Percentiles rank a stretch among this genome's conserved stretches.
phyloP scores from a whole-genome alignment of 345 rosid genomes.

The Syzygium aqueum region DNA sequence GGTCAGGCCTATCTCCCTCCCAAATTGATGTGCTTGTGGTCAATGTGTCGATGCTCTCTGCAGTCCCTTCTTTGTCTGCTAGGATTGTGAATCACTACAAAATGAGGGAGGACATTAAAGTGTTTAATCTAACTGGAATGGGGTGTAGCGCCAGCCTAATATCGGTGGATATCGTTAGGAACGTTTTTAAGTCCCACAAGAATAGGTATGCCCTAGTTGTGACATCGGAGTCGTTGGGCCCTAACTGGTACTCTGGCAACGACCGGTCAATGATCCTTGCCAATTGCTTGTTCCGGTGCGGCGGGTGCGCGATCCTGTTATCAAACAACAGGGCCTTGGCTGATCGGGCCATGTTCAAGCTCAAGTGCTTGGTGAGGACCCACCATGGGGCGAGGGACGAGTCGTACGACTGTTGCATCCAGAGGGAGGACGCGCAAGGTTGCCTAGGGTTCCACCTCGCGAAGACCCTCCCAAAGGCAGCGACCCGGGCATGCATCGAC shows the following conservation, averaged over 20 bases:
- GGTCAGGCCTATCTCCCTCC: constrained; percentile 51
- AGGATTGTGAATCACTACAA: constrained; percentile 70
- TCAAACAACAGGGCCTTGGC: constrained; percentile 50
- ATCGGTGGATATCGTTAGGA: constrained; percentile 58
- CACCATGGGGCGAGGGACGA: constrained; percentile 84
- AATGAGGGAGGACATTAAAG: constrained; percentile 64
- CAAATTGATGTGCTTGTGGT: constrained; percentile 75
- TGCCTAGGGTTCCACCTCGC: constrained; percentile 57
- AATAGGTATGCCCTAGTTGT: constrained; percentile 47
- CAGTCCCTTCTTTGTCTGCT: constrained; percentile 50
- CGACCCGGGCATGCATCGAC: constrained; percentile 66
- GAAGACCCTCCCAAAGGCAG: constrained; percentile 66
- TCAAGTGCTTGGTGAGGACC: constrained; percentile 70
- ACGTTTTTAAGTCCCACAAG: constrained; percentile 41
- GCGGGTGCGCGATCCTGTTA: constrained; percentile 71
- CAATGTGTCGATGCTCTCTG: constrained; percentile 67
- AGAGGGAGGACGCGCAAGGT: constrained; percentile 65
- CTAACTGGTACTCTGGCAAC: constrained; percentile 78
- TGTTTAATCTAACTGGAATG: constrained; percentile 70
- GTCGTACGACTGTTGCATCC: constrained; percentile 58
- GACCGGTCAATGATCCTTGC: constrained; percentile 84
- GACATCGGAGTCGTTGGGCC: constrained; percentile 75
- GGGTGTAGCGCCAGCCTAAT: constrained; percentile 91
- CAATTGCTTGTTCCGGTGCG: constrained; percentile 71
- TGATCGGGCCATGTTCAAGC: constrained; percentile 47